Base-by-base conservation (phyloP, 2,329 filamentous ascomycete genomes). In the Pyrenochaeta sp. region DNA sequence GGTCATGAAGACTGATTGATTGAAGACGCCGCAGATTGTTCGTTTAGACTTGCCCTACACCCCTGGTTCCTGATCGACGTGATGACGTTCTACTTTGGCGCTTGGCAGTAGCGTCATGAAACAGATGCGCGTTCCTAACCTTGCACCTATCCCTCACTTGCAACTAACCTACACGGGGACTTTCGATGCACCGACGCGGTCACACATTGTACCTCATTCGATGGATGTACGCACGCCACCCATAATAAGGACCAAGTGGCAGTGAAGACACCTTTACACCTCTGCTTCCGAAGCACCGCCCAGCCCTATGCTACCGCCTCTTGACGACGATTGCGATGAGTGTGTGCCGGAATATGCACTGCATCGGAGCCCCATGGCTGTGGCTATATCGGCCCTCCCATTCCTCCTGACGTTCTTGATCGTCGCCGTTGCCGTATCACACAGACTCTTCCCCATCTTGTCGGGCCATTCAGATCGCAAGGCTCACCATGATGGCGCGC, bases 361-460 rank as follows among this genome's bases (percentile, higher is more conserved):
- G 35, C 61, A 71, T 48, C 75, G 74, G 37, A 77, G 82, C 29
- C 67, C 82, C 31, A 77, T 82, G 39, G 78, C 81, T 29, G 72
- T 86, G 32, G 63, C 87, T 44, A 82, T 90, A 52, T 85, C 91
- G 20, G 82, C 85, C 9, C 73, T 84, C 3, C 90, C 91, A 0
- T 91, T 95, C 73, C 72, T 90, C 53, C 73, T 86, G 53, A 90
- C 90, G 32, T 94, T 94, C 75, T 60, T 85, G 58, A 68, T 84
- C 45, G 85, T 90, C 61, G 84, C 83, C 44, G 66, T 84, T 31
- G 75, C 90, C 48, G 88, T 90, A 44, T 82, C 87, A 45, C 83
- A 85, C 31, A 88, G 86, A 65, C 77, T 96, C 15, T 92, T 91
- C 66, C 91, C 91, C 3, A 78, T 85, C n/a, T 83, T 96, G 7